These are phyloP conservation scores for Taphrina communis DNA, from an alignment of 1,139 yeast genomes.

Conservation along the genomic window DNA sequence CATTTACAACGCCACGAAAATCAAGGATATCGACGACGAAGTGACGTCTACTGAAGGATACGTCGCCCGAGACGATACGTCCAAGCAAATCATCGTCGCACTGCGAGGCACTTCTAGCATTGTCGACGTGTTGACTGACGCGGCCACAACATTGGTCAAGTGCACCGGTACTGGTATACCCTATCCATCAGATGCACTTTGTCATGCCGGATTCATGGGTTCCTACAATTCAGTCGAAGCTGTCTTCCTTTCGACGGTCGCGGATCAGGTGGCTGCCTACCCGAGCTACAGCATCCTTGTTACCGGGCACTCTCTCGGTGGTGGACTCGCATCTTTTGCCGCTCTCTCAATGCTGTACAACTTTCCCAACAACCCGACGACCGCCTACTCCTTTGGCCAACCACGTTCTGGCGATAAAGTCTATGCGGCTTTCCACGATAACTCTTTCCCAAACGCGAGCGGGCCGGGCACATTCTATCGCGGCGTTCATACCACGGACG, in stretches of 20 bases:
- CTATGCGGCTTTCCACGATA: constrained; percentile 3
- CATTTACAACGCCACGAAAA: background rate
- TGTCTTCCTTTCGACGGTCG: background rate
- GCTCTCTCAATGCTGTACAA: constrained; percentile 8
- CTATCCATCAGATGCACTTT: constrained; percentile 2
- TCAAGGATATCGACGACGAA: background rate
- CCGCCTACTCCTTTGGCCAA: constrained; percentile 11
- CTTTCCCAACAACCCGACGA: background rate
- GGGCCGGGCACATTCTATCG: background rate
- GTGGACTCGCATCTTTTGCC: constrained; percentile 61
- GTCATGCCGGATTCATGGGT: constrained; percentile 6
- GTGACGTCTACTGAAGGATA: background rate
- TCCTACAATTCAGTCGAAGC: constrained; percentile 1
- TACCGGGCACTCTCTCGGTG: constrained; percentile 77
- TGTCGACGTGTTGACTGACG: constrained; percentile 8
- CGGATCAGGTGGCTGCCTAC: constrained; percentile 47
- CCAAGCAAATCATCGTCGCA: constrained; percentile 7
- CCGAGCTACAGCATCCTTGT: constrained; percentile 61
- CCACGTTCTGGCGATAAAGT: background rate
- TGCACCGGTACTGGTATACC: constrained; percentile 4
- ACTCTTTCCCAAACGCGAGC: background rate
- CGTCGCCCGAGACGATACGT: constrained; percentile 6
- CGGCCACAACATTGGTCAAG: background rate
- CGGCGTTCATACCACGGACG: constrained; percentile 9
- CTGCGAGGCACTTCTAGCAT: constrained; percentile 10